phyloP scores from a whole-genome alignment of 306 rosid species.

The Acacia crassicarpa region DNA sequence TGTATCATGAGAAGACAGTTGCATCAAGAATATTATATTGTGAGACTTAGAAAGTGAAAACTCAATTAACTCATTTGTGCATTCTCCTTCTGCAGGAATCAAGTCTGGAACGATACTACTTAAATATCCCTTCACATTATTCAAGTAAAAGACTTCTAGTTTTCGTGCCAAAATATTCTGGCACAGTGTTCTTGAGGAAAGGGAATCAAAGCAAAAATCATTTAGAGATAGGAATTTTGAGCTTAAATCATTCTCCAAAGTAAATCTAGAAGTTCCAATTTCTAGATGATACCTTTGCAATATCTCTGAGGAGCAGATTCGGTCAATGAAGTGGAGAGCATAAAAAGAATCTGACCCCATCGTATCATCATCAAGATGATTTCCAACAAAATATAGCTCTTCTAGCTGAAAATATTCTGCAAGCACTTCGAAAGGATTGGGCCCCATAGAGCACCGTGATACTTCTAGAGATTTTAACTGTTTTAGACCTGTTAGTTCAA shows the following conservation, averaged over 20 bases:
- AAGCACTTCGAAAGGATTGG: not conserved
- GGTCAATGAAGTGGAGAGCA: not conserved
- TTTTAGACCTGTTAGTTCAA: not conserved
- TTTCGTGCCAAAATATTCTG: not conserved
- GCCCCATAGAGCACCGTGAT: not conserved
- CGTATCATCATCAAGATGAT: not conserved
- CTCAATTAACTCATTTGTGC: not conserved
- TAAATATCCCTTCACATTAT: not conserved
- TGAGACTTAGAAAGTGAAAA: not conserved
- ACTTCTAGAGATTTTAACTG: not conserved
- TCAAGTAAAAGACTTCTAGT: not conserved
- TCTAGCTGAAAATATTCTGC: not conserved
- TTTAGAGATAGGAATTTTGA: not conserved
- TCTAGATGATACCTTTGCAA: conserved; percentile 1
- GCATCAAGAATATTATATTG: not conserved
- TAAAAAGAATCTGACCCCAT: not conserved
- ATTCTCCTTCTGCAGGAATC: not conserved
- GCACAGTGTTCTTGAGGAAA: not conserved
- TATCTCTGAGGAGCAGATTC: not conserved
- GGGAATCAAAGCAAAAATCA: not conserved
- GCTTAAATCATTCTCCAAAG: not conserved
- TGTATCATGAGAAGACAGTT: not conserved
- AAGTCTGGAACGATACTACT: not conserved
- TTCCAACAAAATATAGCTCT: not conserved
- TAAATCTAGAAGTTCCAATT: not conserved